Evolutionary conservation across 768 basidiomycete species (phyloP), one percentile per base, ranked within the genome.

Genomic region (Astraeus odoratus): DNA sequence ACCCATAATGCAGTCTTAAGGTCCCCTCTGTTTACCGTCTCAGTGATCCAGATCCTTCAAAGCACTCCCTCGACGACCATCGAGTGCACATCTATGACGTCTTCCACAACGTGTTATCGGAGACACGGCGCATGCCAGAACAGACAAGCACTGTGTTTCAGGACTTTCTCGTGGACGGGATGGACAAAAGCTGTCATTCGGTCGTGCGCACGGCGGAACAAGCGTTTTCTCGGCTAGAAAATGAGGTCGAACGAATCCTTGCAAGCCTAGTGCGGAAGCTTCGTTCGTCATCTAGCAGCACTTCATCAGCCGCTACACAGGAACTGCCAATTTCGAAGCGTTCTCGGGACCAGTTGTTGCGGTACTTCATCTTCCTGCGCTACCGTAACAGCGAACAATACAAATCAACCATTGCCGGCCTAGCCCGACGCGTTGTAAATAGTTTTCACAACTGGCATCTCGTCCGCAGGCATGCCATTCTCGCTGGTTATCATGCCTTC

Each of bases 301-400:
- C 38, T 12, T 48, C 34, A 27, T n/a, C 37, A 26, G 22, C 44
- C 7, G 1, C 15, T 15, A 29, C 53, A 18, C 59, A 55, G 39
- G 56, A 61, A 37, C 7, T 58, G 1, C 7, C 51, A 2, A 48
- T 54, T 49, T 51, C 61, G 8, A 51, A 51, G 27, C 58, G 56
- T 20, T 50, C 50, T 23, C 57, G 70, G 12, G 68, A 72, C 30
- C 56, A 56, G n/a, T 49, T 81, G 2, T 66, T 73, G 8, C 72
- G 70, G 47, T 80, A 73, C 54, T 68, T 80, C 35, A 62, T 72
- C 9, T 79, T 81, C 50, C 60, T 81, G 0, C 71, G 78, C n/a
- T 81, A 77, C 49, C 66, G 79, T 12, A 81, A 81, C 47, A 72
- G 75, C 51, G 58, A 62, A 8, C 67, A 67, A 10, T 81, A 78